Base-by-base conservation (phyloP, 208 protist species). In the Wallacemonas sp. region DNA sequence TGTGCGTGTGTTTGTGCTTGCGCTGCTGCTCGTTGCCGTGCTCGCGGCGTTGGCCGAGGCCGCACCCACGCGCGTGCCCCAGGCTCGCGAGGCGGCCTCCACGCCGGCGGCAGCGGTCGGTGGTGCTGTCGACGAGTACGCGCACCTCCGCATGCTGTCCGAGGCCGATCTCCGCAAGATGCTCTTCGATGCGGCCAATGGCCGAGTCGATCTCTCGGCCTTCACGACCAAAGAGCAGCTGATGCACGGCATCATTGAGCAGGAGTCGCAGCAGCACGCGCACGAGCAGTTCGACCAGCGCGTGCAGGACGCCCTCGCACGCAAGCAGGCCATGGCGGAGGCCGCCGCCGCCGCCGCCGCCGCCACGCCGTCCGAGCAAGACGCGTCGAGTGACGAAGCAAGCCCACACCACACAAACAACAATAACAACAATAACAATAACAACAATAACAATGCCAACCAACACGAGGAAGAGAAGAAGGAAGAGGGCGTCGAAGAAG, bases 81-180 rank as follows among this genome's bases (percentile, higher is more conserved):
- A 32, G 3, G 20, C 25, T 16, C 4, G 18, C 26, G 26, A 55
- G 26, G 11, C n/a, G 25, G 48, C 48, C 5, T 8, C 48, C 5
- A 18, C 48, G 25, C 14, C 48, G 25, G n/a, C 48, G 25, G 20
- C 48, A 25, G 48, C 48, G 0, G 48, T 20, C 18, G 18, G 23
- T 3, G 48, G 31, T 2, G 44, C 31, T 5, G 61, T 44, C 22
- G 73, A 80, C 65, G 69, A 61, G 10, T 85, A 79, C 76, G 67
- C 74, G 2, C 71, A 89, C 57, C 76, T 89, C 18, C 45, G 71
- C 39, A 76, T 85, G 73, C 79, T 89, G 11, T 54, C 68, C 49
- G 79, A 77, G 45, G 42, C 52, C 4, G 82, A 89, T 66, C 69
- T 89, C 1, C 66, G 74, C 44, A 73, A 81, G 69, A 85, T 89